These are phyloP conservation scores for Phragmites australis DNA, from an alignment of 176 grass and related monocot genomes.

Conservation along the genomic window DNA sequence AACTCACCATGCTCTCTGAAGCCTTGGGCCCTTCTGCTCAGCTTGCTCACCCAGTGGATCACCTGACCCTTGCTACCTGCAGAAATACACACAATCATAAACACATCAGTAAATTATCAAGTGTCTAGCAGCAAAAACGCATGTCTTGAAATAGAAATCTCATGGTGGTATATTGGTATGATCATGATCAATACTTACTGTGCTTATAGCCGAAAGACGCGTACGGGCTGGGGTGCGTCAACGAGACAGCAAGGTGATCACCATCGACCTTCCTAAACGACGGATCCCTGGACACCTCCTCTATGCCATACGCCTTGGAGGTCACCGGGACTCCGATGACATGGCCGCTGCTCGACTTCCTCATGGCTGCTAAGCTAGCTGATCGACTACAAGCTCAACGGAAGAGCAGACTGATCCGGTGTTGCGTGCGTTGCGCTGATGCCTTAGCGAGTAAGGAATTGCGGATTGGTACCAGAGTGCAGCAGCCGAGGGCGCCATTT, in stretches of 20 bases:
- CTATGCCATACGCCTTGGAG: constrained; percentile 52
- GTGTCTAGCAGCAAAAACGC: not conserved
- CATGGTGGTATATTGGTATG: no score
- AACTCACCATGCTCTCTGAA: constrained; percentile 59
- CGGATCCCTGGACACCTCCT: constrained; percentile 37
- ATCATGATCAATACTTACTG: constrained; percentile 33
- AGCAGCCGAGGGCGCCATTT: constrained; percentile 19
- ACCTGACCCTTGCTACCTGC: constrained; percentile 60
- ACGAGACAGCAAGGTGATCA: constrained; percentile 43
- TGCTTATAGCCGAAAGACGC: constrained; percentile 50
- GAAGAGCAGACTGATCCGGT: not conserved
- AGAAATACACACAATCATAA: not conserved
- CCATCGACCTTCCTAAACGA: constrained; percentile 36
- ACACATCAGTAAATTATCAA: not conserved
- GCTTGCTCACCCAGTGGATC: constrained; percentile 62
- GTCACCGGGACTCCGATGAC: constrained; percentile 61
- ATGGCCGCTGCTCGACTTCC: constrained; percentile 39
- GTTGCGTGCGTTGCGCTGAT: not conserved
- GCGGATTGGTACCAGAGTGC: constrained; percentile 48
- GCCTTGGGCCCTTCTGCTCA: constrained; percentile 48
- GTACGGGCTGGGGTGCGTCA: constrained; percentile 53
- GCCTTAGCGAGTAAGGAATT: constrained; percentile 48
- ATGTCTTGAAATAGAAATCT: not conserved
- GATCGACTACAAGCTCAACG: not conserved
- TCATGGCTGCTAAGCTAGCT: constrained; percentile 12